These are phyloP conservation scores for Cucurbita ficifolia DNA, from an alignment of 306 rosid species.

Conservation along the genomic window DNA sequence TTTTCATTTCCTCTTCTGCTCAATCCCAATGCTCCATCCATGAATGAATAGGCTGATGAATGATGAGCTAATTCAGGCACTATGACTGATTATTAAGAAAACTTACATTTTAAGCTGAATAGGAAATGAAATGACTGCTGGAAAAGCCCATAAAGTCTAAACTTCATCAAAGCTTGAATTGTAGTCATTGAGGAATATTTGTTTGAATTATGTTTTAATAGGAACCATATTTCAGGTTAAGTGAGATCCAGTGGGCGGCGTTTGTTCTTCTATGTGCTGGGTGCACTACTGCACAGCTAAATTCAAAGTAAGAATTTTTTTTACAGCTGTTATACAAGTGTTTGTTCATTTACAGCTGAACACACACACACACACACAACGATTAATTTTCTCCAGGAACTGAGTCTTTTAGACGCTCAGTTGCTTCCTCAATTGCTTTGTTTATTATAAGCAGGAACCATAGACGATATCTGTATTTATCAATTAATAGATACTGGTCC, in stretches of 20 bases:
- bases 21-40: not conserved
- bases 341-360: no score
- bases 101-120: not conserved
- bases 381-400: not conserved
- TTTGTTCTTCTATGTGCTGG: conserved; percentile 83
- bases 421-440: not conserved
- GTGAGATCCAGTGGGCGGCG: conserved; percentile 97
- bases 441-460: not conserved
- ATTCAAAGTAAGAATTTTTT: conserved; percentile 50
- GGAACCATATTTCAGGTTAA: conserved; percentile 50
- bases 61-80: not conserved
- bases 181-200: not conserved
- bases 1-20: not conserved
- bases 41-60: not conserved
- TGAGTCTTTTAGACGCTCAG: not conserved
- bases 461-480: not conserved
- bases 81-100: not conserved
- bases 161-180: not conserved
- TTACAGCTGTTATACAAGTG: not conserved
- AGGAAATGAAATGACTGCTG: not conserved
- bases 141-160: not conserved
- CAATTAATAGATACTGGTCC: not conserved
- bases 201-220: conserved; percentile 10
- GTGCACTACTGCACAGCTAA: conserved; percentile 87
- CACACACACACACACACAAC: no score